Conservation (phyloP, 116 monocot species). For the Papilionanthe hybrid region DNA sequence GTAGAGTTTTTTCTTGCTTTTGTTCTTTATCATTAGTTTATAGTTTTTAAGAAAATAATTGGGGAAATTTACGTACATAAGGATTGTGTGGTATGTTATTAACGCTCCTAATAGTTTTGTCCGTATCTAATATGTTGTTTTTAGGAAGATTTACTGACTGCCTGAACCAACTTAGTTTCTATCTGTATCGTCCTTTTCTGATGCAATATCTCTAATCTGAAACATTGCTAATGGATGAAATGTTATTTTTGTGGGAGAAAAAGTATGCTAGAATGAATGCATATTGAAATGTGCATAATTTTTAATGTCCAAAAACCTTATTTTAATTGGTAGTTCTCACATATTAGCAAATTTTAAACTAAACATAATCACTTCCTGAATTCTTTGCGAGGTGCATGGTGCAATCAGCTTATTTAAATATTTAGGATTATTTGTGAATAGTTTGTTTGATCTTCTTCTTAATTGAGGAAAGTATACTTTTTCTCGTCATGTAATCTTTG, state of each 20-base stretch:
- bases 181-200: no score
- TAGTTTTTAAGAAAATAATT: background rate
- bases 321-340: background rate
- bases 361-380: background rate
- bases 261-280: background rate
- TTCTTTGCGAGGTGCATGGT: background rate
- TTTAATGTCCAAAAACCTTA: background rate
- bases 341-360: background rate
- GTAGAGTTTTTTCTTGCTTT: background rate
- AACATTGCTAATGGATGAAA: background rate
- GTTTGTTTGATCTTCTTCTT: background rate
- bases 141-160: no score
- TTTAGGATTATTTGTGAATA: background rate
- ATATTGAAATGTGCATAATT: background rate
- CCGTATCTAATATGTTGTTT: no score
- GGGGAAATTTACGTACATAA: no score
- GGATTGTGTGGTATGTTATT: no score
- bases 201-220: no score
- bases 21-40: background rate
- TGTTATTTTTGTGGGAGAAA: background rate
- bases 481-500: background rate
- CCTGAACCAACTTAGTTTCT: no score
- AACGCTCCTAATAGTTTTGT: no score
- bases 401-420: background rate
- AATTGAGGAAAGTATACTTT: background rate